A percentile compares a stretch with the other conserved stretches of the same genome.
Evolutionary conservation across 2,329 filamentous ascomycete genomes (phyloP).

Genomic region (Chalaropsis thielavioides): DNA sequence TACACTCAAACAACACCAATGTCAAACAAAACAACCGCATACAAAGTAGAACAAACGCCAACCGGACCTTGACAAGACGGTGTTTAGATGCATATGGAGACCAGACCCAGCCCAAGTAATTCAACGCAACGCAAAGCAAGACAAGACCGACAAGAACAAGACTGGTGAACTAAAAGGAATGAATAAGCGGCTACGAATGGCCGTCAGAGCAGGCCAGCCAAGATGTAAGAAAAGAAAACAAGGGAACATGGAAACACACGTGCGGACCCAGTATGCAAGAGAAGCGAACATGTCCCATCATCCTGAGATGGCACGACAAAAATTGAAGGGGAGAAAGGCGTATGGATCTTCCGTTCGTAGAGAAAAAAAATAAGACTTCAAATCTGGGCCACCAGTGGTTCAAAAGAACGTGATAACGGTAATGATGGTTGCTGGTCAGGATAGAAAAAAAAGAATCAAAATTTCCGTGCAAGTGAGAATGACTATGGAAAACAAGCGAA

Average conservation of each 20-base stretch:
- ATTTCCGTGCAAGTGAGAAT: neutral
- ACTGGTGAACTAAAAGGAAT: neutral
- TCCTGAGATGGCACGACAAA: neutral
- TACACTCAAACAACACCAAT: neutral
- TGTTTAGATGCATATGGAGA: constrained; percentile 3
- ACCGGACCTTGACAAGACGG: neutral
- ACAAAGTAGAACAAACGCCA: neutral
- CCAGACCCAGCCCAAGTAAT: neutral
- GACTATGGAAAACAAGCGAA: neutral
- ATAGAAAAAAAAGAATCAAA: constrained; percentile 3
- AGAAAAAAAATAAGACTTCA: neutral
- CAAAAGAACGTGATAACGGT: neutral
- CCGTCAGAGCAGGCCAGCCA: neutral
- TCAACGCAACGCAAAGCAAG: constrained; percentile 15
- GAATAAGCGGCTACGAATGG: neutral
- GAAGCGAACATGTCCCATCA: neutral
- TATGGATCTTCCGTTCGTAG: neutral
- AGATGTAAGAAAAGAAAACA: neutral
- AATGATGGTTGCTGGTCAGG: too few relatives aligned
- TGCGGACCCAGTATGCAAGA: constrained; percentile 1
- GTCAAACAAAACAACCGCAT: neutral
- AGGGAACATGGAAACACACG: constrained; percentile 3
- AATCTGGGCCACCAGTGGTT: neutral
- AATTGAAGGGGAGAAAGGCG: neutral
- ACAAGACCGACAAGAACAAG: constrained; percentile 16